Evolutionary conservation across 164 flowering plant genomes (phyloP).

Genomic region (Platanus orientalis): DNA sequence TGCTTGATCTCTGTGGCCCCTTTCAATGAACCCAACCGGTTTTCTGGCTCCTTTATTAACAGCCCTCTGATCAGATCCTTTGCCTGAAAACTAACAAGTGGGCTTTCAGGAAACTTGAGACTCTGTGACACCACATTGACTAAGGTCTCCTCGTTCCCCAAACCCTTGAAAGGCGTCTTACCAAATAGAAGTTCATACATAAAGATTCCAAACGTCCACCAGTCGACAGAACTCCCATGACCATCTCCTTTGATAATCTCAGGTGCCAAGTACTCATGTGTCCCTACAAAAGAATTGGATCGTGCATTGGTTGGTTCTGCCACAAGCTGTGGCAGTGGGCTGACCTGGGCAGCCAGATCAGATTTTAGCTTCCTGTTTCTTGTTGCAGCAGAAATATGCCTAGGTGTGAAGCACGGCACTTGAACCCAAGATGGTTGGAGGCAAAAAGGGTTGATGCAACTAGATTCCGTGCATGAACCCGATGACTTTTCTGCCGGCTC

Average conservation of each 20-base stretch:
- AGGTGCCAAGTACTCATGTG: slow-evolving; percentile 91
- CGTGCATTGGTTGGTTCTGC: slow-evolving; percentile 86
- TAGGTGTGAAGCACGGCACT: slow-evolving; percentile 72
- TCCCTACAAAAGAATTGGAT: slow-evolving; percentile 90
- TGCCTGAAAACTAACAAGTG: slow-evolving; percentile 55
- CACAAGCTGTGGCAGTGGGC: slow-evolving; percentile 70
- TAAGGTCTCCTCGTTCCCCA: slow-evolving; percentile 64
- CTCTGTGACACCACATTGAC: slow-evolving; percentile 61
- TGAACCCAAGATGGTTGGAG: slow-evolving; percentile 68
- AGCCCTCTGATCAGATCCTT: slow-evolving; percentile 63
- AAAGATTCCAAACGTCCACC: slow-evolving; percentile 92
- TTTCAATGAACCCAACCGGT: slow-evolving; percentile 62
- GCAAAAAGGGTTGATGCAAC: slow-evolving; percentile 82
- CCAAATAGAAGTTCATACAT: slow-evolving; percentile 76
- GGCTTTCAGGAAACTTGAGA: slow-evolving; percentile 60
- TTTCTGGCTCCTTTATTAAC: slow-evolving; percentile 65
- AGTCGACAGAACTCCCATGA: slow-evolving; percentile 89
- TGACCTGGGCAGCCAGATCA: slow-evolving; percentile 39
- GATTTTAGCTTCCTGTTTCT: slow-evolving; percentile 46
- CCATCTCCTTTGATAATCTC: slow-evolving; percentile 85
- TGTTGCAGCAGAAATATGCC: slow-evolving; percentile 34
- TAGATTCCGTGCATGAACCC: slow-evolving; percentile 47
- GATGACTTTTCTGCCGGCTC: slow-evolving; percentile 39
- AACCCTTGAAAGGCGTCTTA: slow-evolving; percentile 79
- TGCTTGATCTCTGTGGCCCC: slow-evolving; percentile 89